Conservation (phyloP, 352 stramenopile genomes). For the Globisporangium orthogonon region DNA sequence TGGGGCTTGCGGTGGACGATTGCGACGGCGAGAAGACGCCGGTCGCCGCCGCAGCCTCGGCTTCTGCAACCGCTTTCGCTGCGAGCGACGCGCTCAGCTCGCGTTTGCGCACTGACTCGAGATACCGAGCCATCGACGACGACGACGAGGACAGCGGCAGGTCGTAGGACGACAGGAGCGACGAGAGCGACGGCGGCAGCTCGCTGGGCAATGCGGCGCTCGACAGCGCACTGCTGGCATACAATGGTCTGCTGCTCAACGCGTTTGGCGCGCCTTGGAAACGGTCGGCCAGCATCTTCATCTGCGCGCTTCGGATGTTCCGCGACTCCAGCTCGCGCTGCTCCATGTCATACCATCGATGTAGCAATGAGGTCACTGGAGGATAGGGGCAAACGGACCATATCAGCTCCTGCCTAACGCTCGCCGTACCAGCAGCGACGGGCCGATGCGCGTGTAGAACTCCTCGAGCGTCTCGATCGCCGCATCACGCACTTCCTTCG, state of each 20-base stretch:
- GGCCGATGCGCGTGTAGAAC: slow-evolving; percentile 64
- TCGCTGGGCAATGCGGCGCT: background rate
- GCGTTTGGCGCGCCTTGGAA: slow-evolving; percentile 23
- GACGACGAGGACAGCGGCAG: slow-evolving; percentile 32
- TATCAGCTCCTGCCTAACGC: background rate
- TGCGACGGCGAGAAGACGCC: slow-evolving; percentile 35
- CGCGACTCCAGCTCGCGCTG: slow-evolving; percentile 67
- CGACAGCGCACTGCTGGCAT: background rate
- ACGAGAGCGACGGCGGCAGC: slow-evolving; percentile 21
- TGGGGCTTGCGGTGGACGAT: slow-evolving; percentile 31
- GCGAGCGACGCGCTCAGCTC: slow-evolving; percentile 20
- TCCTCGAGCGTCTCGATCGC: slow-evolving; percentile 60
- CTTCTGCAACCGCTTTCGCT: slow-evolving; percentile 18
- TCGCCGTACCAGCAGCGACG: slow-evolving; percentile 52
- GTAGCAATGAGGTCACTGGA: no score
- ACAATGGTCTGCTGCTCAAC: background rate
- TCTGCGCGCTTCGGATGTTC: slow-evolving; percentile 65
- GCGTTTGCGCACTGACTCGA: slow-evolving; percentile 39
- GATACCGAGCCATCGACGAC: slow-evolving; percentile 49
- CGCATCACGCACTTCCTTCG: slow-evolving; percentile 79
- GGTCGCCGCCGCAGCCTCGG: background rate
- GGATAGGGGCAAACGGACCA: background rate
- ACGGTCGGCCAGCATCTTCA: slow-evolving; percentile 64
- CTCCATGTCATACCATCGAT: slow-evolving; percentile 1
- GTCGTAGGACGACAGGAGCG: slow-evolving; percentile 43